Evolutionary conservation across 2,329 filamentous ascomycete species (phyloP).

Genomic region (Ceratocystis destructans): DNA sequence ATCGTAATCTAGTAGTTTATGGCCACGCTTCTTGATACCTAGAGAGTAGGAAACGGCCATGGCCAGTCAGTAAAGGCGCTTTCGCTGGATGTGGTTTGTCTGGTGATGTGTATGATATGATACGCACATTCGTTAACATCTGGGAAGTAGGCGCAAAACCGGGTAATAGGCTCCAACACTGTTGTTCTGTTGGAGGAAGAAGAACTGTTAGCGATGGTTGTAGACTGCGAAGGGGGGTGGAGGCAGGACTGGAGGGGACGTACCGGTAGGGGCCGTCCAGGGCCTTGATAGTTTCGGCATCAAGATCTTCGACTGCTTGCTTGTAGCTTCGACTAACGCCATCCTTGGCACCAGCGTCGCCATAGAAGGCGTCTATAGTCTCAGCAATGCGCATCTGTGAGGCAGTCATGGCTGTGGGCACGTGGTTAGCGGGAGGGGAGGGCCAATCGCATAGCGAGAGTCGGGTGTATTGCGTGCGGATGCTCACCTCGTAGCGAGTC

Average conservation of each 20-base stretch:
- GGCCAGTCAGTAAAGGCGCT: background rate
- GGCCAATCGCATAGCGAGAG: background rate
- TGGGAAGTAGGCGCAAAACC: slow-evolving; percentile 96
- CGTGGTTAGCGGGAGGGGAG: background rate
- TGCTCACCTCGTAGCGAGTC: slow-evolving; percentile 73
- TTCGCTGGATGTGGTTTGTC: background rate
- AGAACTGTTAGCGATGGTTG: slow-evolving; percentile 11
- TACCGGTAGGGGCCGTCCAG: slow-evolving; percentile 88
- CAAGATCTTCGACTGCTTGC: slow-evolving; percentile 92
- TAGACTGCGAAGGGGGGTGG: background rate
- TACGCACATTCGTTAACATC: slow-evolving; percentile 87
- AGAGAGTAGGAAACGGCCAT: slow-evolving; percentile 1
- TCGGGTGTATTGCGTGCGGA: background rate
- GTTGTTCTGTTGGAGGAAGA: slow-evolving; percentile 46
- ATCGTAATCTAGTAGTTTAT: slow-evolving; percentile 98
- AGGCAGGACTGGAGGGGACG: slow-evolving; percentile 8
- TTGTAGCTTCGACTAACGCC: slow-evolving; percentile 96
- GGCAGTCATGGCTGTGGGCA: slow-evolving; percentile 72
- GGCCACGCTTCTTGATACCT: slow-evolving; percentile 94
- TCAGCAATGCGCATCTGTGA: slow-evolving; percentile 99
- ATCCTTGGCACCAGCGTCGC: slow-evolving; percentile 85
- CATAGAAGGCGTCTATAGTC: slow-evolving; percentile 98
- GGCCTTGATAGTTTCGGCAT: slow-evolving; percentile 96
- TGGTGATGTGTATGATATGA: slow-evolving; percentile 7
- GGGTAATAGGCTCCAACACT: slow-evolving; percentile 85